These are phyloP conservation scores for Pyrrhoderma lamaoense DNA, from an alignment of 1,284 basidiomycete genomes.

Conservation along the genomic window DNA sequence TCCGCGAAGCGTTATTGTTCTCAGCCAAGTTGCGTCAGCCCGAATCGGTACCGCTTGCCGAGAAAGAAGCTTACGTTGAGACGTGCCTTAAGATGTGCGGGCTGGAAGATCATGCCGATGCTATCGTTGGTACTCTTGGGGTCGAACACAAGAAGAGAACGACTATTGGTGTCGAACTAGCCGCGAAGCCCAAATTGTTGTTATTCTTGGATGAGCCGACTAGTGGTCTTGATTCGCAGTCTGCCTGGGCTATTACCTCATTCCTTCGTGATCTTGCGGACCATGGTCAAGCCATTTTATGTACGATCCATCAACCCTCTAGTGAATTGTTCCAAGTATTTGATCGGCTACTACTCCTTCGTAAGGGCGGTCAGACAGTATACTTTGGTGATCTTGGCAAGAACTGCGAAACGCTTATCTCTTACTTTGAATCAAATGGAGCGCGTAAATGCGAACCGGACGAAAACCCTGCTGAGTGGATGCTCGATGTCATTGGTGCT, in stretches of 20 bases:
- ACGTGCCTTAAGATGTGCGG: constrained; percentile 76
- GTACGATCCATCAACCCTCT: constrained; percentile 49
- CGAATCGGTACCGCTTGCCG: constrained; percentile 49
- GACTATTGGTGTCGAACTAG: constrained; percentile 79
- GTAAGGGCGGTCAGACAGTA: constrained; percentile 66
- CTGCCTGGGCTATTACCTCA: constrained; percentile 79
- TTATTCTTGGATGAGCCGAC: constrained; percentile 82
- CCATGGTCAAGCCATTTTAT: constrained; percentile 39
- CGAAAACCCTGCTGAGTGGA: constrained; percentile 51
- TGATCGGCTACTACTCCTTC: constrained; percentile 49
- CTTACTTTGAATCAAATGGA: constrained; percentile 65
- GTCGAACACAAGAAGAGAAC: constrained; percentile 75
- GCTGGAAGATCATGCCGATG: constrained; percentile 62
- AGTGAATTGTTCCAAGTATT: constrained; percentile 70
- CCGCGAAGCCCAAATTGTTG: constrained; percentile 69
- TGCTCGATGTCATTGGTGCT: constrained; percentile 54
- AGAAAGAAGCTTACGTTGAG: constrained; percentile 81
- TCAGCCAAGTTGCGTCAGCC: constrained; percentile 81
- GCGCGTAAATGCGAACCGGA: constrained; percentile 33
- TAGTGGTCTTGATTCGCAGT: constrained; percentile 83
- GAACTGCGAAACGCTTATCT: constrained; percentile 47
- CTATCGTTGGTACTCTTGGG: constrained; percentile 68
- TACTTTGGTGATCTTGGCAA: constrained; percentile 73
- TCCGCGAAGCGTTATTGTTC: constrained; percentile 80
- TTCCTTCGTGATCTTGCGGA: constrained; percentile 58